Evolutionary conservation across 257 asterid genomes (phyloP).

Genomic region (Galeopsis tetrahit): DNA sequence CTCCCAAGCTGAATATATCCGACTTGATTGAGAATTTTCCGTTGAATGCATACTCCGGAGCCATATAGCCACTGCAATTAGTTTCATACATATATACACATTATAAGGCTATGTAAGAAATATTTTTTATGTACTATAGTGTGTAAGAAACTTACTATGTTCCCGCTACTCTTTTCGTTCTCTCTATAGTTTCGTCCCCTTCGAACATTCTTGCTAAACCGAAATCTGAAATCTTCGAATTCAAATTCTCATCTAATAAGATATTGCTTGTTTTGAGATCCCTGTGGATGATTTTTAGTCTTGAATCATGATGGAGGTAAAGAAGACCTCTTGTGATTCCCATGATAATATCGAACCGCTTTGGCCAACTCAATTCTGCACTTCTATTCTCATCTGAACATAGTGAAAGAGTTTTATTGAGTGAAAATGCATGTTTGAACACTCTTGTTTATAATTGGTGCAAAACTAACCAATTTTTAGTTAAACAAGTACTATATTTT

Average conservation of each 20-base stretch:
- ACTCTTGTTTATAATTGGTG: too few species aligned
- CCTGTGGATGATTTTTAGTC: slow-evolving; percentile 38
- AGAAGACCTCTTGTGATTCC: slow-evolving; percentile 37
- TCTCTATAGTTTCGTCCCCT: slow-evolving; percentile 30
- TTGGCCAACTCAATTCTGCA: slow-evolving; percentile 25
- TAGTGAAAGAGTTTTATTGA: neutral
- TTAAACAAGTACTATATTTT: too few species aligned
- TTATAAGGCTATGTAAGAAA: neutral
- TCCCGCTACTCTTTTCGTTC: slow-evolving; percentile 33
- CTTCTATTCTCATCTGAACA: slow-evolving; percentile 25
- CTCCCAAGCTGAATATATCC: neutral
- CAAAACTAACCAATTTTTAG: too few species aligned
- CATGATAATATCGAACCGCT: slow-evolving; percentile 32
- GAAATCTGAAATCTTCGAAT: slow-evolving; percentile 33
- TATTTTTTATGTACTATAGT: neutral
- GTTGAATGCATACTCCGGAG: neutral
- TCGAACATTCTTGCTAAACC: slow-evolving; percentile 36
- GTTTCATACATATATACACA: too few species aligned
- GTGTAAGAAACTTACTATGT: slow-evolving; percentile 30
- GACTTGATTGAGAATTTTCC: neutral
- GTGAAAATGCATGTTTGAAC: neutral
- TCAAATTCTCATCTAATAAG: slow-evolving; percentile 32
- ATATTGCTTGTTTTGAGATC: slow-evolving; percentile 38
- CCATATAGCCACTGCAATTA: neutral
- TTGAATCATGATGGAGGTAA: slow-evolving; percentile 40